Base-by-base conservation (phyloP, 345 rosid genomes). In the Nasturtium officinale region DNA sequence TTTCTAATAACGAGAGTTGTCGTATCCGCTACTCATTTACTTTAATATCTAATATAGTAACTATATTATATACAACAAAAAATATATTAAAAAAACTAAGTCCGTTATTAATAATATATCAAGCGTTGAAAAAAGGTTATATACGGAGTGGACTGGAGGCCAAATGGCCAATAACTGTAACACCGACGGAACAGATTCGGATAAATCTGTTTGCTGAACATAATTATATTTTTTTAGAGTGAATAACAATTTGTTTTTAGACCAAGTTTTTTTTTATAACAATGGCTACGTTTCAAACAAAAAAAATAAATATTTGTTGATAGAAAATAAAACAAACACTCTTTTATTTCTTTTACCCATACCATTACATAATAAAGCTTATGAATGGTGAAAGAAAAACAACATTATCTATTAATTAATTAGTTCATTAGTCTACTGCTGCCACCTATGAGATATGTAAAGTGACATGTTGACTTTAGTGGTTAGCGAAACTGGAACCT, bases 1-100 rank as follows among this genome's bases (percentile, higher is more conserved):
- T 51, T 40, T 60, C 54, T 48, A 75, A 59, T 68, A 40, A 75
- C 56, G 67, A 62, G 23, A 75, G 42, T 17, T 75, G 65, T 68
- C 69, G 58, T 58, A 37, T 58, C 60, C 57, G 37, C 62, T 59
- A 67, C 63, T 38, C 68, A 18, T 74, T 74, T 45, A 65, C 15
- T 33, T 16, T 32, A 11, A 52, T 32, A 73, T 59, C 58, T 47
- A 55, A 42, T 5, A 47, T 40, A 20, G 26, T 48, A 9, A 48
- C 54, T 48, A n/a, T 6, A 2, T 45, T 29, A 35, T 35, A 2
- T 35, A 35, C 40, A 47, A 16, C 4, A 48, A 20, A 9, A 9
- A 4, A 47, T 3, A 20, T 21, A 10, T 3, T 20, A 20, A 10
- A 21, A 23, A 53, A 3, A 28, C n/a, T n/a, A 8, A 29, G 12